phyloP scores from a whole-genome alignment of 176 grass and related monocot genomes.

The Dactylis glomerata region DNA sequence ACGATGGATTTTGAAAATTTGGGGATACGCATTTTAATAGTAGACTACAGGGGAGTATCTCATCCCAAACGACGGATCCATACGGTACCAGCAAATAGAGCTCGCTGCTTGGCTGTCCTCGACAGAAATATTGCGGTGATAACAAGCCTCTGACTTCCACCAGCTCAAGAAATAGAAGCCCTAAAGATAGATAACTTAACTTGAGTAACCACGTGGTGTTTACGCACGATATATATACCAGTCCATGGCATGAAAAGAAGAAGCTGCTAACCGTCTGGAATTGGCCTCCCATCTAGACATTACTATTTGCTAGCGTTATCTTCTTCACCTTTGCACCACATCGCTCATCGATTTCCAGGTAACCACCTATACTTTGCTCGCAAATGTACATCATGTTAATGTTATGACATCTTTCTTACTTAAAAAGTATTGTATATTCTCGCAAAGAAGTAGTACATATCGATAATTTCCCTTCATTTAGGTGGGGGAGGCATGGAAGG shows the following conservation, averaged over 20 bases:
- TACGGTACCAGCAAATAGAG: background rate
- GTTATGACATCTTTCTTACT: background rate
- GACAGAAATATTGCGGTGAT: background rate
- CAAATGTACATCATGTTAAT: background rate
- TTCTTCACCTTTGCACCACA: background rate
- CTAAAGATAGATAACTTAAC: background rate
- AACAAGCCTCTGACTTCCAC: background rate
- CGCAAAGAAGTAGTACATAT: too few relatives aligned
- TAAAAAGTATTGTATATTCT: background rate
- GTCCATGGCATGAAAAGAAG: background rate
- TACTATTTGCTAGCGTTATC: background rate
- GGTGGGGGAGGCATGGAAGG: slow-evolving; percentile 40
- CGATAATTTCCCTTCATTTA: too few relatives aligned
- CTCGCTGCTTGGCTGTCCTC: background rate
- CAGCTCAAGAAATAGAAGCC: background rate
- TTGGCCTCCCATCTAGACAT: background rate
- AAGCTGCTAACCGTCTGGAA: slow-evolving; percentile 5
- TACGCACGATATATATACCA: background rate
- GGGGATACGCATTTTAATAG: too few relatives aligned
- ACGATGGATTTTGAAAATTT: slow-evolving; percentile 42
- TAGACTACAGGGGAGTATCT: too few relatives aligned
- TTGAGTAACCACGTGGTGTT: background rate
- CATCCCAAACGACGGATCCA: background rate
- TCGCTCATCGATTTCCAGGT: background rate
- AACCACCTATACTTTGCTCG: background rate